These are phyloP conservation scores for Rhodomyrtus tomentosa DNA, from an alignment of 345 rosid species.

Conservation along the genomic window DNA sequence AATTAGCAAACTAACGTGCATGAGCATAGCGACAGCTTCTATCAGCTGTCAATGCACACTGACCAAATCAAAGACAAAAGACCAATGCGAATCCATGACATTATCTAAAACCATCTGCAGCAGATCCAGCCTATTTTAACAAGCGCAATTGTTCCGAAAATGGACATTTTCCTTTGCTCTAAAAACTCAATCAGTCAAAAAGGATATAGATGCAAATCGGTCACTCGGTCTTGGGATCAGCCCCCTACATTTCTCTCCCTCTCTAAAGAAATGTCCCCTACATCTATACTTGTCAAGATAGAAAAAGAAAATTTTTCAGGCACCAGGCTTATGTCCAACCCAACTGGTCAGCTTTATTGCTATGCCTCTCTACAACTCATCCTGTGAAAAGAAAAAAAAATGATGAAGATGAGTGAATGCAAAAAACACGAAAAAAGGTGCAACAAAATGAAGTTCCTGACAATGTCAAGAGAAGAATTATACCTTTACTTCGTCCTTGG, in stretches of 20 bases:
- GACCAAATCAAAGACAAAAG: neutral
- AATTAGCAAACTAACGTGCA: neutral
- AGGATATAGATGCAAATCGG: neutral
- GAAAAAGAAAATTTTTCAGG: neutral
- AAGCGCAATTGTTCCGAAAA: neutral
- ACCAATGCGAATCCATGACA: neutral
- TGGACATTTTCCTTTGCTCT: neutral
- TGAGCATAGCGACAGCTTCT: neutral
- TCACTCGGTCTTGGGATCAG: neutral
- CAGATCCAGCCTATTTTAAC: neutral
- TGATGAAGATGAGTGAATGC: neutral
- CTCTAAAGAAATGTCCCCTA: neutral
- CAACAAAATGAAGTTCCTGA: neutral
- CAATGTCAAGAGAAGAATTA: neutral
- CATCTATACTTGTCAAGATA: neutral
- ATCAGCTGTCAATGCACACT: too few species aligned
- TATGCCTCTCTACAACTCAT: neutral
- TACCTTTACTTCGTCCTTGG: conserved; percentile 2
- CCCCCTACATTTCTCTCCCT: neutral
- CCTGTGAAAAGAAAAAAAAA: neutral
- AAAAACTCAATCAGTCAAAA: neutral
- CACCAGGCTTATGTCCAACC: neutral
- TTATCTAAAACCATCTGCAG: neutral
- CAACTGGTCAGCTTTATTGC: neutral
- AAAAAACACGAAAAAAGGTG: neutral